phyloP scores from a whole-genome alignment of 148 eudicot genomes.

The Beta vulgaris region DNA sequence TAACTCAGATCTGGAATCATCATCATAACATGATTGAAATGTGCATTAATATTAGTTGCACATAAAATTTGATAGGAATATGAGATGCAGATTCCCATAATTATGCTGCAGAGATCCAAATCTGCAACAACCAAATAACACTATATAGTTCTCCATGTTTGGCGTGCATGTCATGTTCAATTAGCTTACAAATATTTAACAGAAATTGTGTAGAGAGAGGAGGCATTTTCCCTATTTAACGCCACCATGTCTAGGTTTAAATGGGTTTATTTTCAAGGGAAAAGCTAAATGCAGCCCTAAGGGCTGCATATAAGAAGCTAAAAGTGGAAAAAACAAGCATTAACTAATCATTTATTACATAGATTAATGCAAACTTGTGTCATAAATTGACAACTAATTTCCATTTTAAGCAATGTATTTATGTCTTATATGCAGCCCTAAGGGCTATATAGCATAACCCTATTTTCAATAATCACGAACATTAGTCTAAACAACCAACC shows the following conservation, averaged over 20 bases:
- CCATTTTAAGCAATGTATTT: no score
- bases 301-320: no score
- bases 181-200: not conserved
- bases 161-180: conserved; percentile 8
- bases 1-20: conserved; percentile 7
- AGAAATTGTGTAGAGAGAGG: not conserved
- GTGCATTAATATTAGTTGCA: not conserved
- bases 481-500: no score
- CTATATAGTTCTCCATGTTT: not conserved
- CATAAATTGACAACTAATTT: no score
- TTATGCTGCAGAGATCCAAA: conserved; percentile 13
- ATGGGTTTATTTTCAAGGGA: no score
- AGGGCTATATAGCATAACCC: no score
- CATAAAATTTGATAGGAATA: conserved; percentile 7
- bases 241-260: not conserved
- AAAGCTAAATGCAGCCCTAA: no score
- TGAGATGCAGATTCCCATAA: conserved; percentile 4
- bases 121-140: not conserved
- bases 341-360: no score
- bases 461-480: no score
- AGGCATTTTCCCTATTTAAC: conserved; percentile 1
- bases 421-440: no score
- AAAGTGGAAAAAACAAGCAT: no score
- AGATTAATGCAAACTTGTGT: no score
- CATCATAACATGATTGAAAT: conserved; percentile 6